phyloP scores from a whole-genome alignment of 345 rosid species.

The Gossypium stocksii region DNA sequence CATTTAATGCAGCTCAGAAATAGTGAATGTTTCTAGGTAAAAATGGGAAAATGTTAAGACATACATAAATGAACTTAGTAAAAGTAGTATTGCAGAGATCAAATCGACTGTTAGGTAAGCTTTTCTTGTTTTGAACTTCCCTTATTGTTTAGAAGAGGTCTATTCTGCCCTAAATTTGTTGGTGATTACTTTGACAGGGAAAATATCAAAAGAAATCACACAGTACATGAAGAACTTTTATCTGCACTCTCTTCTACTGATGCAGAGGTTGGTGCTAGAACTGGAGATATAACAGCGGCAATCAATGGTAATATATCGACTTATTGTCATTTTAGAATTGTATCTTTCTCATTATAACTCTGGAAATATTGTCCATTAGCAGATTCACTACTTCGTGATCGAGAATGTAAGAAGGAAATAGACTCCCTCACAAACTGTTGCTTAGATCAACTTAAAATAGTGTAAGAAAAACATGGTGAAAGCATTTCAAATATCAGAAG shows the following conservation, averaged over 20 bases:
- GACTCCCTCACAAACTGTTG: conserved; percentile 39
- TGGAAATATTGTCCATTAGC: conserved; percentile 10
- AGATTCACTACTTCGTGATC: conserved; percentile 58
- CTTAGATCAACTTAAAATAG: conserved; percentile 45
- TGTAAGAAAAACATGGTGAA: conserved; percentile 60
- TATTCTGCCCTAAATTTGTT: neutral
- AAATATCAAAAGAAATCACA: conserved; percentile 31
- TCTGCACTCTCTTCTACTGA: conserved; percentile 43
- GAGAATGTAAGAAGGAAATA: conserved; percentile 46
- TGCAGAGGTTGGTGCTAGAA: conserved; percentile 39
- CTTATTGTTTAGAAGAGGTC: no score
- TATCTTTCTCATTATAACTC: neutral
- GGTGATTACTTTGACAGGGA: conserved; percentile 36
- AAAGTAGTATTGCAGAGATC: conserved; percentile 29
- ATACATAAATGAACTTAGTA: conserved; percentile 26
- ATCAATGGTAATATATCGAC: conserved; percentile 46
- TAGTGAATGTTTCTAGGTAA: conserved; percentile 37
- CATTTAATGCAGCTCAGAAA: conserved; percentile 45
- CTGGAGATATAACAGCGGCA: conserved; percentile 35
- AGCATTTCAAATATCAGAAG: conserved; percentile 46
- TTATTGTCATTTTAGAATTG: neutral
- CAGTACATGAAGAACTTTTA: conserved; percentile 37
- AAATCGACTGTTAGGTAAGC: conserved; percentile 9
- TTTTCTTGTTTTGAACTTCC: neutral
- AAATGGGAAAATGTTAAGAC: conserved; percentile 56